phyloP scores from a whole-genome alignment of 2,329 filamentous ascomycete genomes.

The Fusarium graminum region DNA sequence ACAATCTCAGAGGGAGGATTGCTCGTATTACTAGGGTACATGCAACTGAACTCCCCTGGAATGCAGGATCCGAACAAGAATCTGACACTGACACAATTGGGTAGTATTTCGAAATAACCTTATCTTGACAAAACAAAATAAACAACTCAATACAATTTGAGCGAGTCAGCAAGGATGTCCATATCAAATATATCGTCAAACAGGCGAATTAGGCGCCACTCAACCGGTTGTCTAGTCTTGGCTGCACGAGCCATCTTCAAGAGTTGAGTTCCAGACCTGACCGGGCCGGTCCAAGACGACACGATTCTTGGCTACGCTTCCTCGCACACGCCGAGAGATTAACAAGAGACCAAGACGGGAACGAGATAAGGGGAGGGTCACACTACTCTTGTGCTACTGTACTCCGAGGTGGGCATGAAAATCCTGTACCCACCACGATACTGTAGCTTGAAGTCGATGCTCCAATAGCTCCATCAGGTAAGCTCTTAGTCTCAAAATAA shows the following conservation, averaged over 20 bases:
- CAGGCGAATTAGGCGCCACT: slow-evolving; percentile 29
- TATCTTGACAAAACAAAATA: slow-evolving; percentile 1
- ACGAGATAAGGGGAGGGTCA: slow-evolving; percentile 32
- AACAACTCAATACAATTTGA: slow-evolving; percentile 13
- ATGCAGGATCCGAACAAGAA: slow-evolving; percentile 12
- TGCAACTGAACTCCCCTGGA: slow-evolving; percentile 16
- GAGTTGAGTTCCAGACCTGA: slow-evolving; percentile 26
- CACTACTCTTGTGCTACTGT: slow-evolving; percentile 21
- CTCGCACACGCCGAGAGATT: slow-evolving; percentile 37
- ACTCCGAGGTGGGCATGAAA: slow-evolving; percentile 27
- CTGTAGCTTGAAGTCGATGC: slow-evolving; percentile 4
- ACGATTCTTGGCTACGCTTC: slow-evolving; percentile 17
- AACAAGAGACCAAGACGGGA: slow-evolving; percentile 29
- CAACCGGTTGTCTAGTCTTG: slow-evolving; percentile 4
- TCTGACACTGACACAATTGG: slow-evolving; percentile 30
- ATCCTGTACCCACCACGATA: slow-evolving; percentile 37
- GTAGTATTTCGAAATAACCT: slow-evolving; percentile 23
- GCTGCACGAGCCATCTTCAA: slow-evolving; percentile 18
- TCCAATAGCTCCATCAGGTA: slow-evolving; percentile 18
- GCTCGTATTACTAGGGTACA: slow-evolving; percentile 10
- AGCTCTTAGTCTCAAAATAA: slow-evolving; percentile 29
- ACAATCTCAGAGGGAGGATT: slow-evolving; percentile 1
- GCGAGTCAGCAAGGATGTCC: slow-evolving; percentile 11
- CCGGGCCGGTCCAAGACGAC: slow-evolving; percentile 23
- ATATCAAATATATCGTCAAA: not conserved